Evolutionary conservation across 495 filamentous ascomycete genomes (phyloP), one percentile per base, ranked within the genome.

Genomic region (Acidiella bohemica): DNA sequence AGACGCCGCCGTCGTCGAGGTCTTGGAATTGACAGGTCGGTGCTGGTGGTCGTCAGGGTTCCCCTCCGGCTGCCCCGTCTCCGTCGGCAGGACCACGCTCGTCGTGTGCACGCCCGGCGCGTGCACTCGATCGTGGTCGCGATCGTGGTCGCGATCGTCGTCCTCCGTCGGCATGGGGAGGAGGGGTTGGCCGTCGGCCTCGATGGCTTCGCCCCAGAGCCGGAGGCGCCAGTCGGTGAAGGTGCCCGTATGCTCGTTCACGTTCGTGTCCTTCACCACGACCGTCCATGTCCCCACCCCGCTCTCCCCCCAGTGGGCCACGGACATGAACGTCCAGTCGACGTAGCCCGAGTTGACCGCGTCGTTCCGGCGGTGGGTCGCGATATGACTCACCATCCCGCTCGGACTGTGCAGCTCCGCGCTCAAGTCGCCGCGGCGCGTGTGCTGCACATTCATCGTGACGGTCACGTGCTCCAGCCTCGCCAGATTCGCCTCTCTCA

Each of bases 311-410:
- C 85, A 97, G 58, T 97, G 92, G 52, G 76, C 85, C 34, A 97
- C 92, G 42, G 75, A 84, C 90, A 96, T 96, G 49, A 97, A 97
- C 1, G 90, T 94, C 90, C 90, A 97, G 63, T 97, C 84, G 26
- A 75, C 66, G 54, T 96, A 97, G n/a, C 90, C 90, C 27, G 58
- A 59, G 1, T 59, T 51, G 28, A 65, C 68, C 0, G 66, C 62
- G 56, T 97, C 90, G 17, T 65, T 51, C 20, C 63, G 64, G 39
- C 90, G 76, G 1, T 75, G 65, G 13, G 78, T 78, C 33, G 86
- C 80, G 25, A 97, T 73, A 50, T 94, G 78, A 57, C 82, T 92
- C 41, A 88, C 62, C 28, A 95, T 57, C 16, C 83, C 82, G 35
- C 73, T 66, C 0, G 90, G 90, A 42, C 83, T 90, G 51, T 84